Evolutionary conservation across 1,284 basidiomycete genomes (phyloP).

Genomic region (Gymnopus androsaceus): DNA sequence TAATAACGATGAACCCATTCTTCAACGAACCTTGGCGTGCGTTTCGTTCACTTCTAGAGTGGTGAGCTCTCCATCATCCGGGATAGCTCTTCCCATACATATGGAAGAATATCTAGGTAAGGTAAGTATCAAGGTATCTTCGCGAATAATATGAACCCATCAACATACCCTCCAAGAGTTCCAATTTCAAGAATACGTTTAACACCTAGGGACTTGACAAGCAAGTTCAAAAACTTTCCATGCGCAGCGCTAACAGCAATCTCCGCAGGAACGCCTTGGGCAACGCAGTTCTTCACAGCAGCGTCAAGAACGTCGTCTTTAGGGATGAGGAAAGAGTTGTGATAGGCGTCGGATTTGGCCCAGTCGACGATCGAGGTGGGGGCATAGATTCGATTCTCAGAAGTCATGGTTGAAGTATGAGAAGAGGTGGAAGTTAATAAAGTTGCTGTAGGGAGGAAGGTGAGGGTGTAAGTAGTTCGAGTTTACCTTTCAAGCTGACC

Average conservation of each 20-base stretch:
- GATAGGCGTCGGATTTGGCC: conserved; percentile 35
- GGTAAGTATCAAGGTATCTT: too few relatives aligned
- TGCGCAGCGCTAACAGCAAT: conserved; percentile 58
- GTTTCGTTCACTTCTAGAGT: conserved; percentile 51
- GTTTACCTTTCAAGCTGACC: too few relatives aligned
- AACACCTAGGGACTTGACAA: conserved; percentile 48
- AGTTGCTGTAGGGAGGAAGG: too few relatives aligned
- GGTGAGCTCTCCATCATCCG: conserved; percentile 51
- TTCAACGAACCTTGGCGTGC: conserved; percentile 44
- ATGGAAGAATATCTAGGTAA: too few relatives aligned
- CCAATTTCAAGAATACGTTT: conserved; percentile 62
- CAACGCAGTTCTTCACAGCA: conserved; percentile 41
- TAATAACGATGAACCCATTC: too few relatives aligned
- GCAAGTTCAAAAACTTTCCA: conserved; percentile 56
- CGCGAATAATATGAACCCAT: too few relatives aligned
- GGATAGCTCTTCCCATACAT: conserved; percentile 55
- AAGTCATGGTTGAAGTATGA: too few relatives aligned
- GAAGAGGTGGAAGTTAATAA: too few relatives aligned
- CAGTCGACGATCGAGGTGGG: conserved; percentile 11
- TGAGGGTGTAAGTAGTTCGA: too few relatives aligned
- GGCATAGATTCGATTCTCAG: not conserved
- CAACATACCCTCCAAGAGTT: conserved; percentile 66
- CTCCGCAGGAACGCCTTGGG: conserved; percentile 35
- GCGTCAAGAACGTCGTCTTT: conserved; percentile 47
- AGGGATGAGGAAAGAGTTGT: conserved; percentile 54